A percentile compares a stretch with the other conserved stretches of the same genome.
Conservation (phyloP, 441 rosid genomes). For the Populus hybrid region DNA sequence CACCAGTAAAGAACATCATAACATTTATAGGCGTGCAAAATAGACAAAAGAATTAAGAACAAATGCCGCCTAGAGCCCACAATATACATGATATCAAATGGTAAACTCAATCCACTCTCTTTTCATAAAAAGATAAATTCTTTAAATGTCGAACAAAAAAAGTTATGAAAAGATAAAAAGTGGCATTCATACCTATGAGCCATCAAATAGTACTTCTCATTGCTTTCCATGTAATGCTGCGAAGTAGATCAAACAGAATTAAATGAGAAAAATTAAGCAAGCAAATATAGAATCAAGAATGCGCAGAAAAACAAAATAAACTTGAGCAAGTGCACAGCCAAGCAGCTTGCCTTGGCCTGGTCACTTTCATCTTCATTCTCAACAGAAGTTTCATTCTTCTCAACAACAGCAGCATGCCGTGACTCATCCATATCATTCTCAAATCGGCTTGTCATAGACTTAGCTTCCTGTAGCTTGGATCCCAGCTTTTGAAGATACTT, state of each 20-base stretch:
- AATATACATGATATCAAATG: background rate
- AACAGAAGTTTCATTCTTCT: conserved; percentile 52
- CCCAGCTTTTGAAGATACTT: conserved; percentile 93
- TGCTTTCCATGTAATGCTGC: conserved; percentile 97
- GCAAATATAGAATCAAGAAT: background rate
- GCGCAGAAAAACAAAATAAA: conserved; percentile 7
- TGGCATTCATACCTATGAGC: conserved; percentile 71
- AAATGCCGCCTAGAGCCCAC: background rate
- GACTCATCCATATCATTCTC: conserved; percentile 69
- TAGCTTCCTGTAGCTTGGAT: conserved; percentile 75
- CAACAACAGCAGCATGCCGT: conserved; percentile 34
- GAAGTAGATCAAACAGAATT: conserved; percentile 23
- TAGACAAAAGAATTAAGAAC: conserved; percentile 3
- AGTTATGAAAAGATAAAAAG: conserved; percentile 7
- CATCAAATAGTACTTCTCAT: conserved; percentile 94
- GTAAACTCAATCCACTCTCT: background rate
- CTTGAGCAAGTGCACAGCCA: conserved; percentile 16
- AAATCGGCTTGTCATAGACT: conserved; percentile 51
- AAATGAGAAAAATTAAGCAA: conserved; percentile 15
- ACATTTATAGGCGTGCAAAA: background rate
- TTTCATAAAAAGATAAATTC: background rate
- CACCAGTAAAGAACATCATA: background rate
- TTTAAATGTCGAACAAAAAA: background rate
- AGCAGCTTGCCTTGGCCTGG: conserved; percentile 75
- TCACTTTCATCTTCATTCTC: conserved; percentile 92